Evolutionary conservation across 2,329 filamentous ascomycete species (phyloP).

Genomic region (Neonectria ditissima): DNA sequence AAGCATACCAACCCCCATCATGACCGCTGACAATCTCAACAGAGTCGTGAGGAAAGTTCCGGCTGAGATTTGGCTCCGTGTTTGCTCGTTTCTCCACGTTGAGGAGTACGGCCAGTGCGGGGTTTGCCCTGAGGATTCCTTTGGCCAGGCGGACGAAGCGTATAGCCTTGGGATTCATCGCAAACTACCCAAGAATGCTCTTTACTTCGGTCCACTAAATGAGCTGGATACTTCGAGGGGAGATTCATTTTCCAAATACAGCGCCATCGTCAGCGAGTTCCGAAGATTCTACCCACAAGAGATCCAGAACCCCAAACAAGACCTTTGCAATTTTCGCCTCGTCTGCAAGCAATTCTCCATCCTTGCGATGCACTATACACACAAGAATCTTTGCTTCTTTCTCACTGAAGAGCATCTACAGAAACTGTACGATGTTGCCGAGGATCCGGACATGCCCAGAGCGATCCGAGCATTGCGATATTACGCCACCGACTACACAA

Average conservation of each 20-base stretch:
- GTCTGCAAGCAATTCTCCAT: not conserved
- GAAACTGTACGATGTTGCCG: not conserved
- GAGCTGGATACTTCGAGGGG: not conserved
- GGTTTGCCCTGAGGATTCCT: not conserved
- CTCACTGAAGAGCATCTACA: not conserved
- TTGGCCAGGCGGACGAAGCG: not conserved
- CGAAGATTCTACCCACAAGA: not conserved
- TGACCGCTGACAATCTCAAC: not conserved
- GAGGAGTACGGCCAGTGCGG: not conserved
- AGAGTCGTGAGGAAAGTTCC: not conserved
- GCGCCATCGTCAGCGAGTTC: not conserved
- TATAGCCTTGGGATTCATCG: not conserved
- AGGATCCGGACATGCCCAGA: not conserved
- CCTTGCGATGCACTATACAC: not conserved
- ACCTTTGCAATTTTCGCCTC: not conserved
- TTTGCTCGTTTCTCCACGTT: not conserved
- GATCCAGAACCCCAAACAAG: not conserved
- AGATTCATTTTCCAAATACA: not conserved
- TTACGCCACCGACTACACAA: not conserved
- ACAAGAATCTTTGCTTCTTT: not conserved
- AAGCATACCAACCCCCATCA: not conserved
- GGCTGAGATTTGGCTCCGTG: not conserved
- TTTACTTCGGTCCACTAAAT: not conserved
- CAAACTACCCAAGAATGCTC: not conserved
- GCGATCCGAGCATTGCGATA: not conserved